Evolutionary conservation across 106 monocot genomes (phyloP), one percentile per base, ranked within the genome.

Genomic region (Acanthochlamys bracteata): DNA sequence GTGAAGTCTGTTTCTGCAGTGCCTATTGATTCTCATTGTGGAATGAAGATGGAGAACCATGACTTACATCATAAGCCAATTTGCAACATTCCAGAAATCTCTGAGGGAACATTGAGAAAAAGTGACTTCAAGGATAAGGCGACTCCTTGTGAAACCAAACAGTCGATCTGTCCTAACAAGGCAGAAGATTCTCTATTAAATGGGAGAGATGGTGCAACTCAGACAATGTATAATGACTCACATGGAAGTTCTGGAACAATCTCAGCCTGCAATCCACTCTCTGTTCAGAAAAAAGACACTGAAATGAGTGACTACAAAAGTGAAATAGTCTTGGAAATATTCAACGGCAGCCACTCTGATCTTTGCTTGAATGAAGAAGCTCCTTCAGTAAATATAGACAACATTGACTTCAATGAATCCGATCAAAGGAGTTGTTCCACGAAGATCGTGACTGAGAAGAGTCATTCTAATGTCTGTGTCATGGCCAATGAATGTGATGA

Each of bases 1-100:
- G 40, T 52, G 56, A 71, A 84, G 75, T 59, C 61, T 62, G 51
- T 57, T 60, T 19, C 16, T 73, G 63, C 25, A 41, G 21, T 22
- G 41, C 52, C 66, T 22, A 26, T 55, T 43, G 47, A 21, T 72
- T 25, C 59, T 20, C 15, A 47, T 11, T 41, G 63, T 70, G 57
- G 21, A 40, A 9, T 10, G 17, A 49, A 59, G 12, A 33, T 57
- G 7, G 55, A 67, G 47, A 63, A 41, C 13, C 53, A 52, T 66
- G 56, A 56, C 58, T 25, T 51, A 22, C 21, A 62, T 25, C 23
- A 56, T 60, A 46, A 46, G 33, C 39, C 39, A 42, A 67, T 40
- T 10, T 53, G 24, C 25, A 51, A 15, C 41, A 40, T 66, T 21
- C 20, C 43, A 68, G 68, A 63, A 55, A 73, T 16, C 41, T 14